Conservation (phyloP, 2,329 filamentous ascomycete genomes). For the Mycosphaerelloides madeirae region DNA sequence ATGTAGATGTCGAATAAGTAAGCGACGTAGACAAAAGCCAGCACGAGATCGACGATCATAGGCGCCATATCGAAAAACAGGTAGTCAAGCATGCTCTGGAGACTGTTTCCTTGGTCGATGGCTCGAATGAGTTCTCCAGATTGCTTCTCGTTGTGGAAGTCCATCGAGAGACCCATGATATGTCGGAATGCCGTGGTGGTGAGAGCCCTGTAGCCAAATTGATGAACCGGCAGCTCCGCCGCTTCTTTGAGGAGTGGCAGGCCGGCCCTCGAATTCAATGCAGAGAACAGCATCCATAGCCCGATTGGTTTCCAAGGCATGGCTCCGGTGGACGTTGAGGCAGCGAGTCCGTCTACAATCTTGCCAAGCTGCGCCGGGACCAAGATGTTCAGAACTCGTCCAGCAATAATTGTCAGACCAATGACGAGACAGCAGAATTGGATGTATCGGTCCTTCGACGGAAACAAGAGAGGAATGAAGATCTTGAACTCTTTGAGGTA, state of each 20-base stretch:
- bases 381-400: constrained; percentile 69
- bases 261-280: constrained; percentile 50
- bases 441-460: constrained; percentile 59
- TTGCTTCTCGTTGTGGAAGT: constrained; percentile 63
- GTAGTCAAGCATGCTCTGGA: constrained; percentile 57
- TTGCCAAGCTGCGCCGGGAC: constrained; percentile 78
- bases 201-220: constrained; percentile 55
- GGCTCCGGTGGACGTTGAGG: constrained; percentile 40
- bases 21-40: constrained; percentile 59
- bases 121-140: constrained; percentile 62
- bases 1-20: constrained; percentile 60
- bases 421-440: constrained; percentile 66
- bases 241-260: constrained; percentile 48
- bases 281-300: constrained; percentile 47
- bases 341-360: constrained; percentile 65
- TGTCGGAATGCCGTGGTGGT: constrained; percentile 61
- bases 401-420: constrained; percentile 61
- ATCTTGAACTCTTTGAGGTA: constrained; percentile 71
- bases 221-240: constrained; percentile 53
- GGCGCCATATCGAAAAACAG: constrained; percentile 58
- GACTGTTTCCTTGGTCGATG: constrained; percentile 58
- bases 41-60: constrained; percentile 56
- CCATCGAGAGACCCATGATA: constrained; percentile 64
- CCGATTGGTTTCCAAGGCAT: constrained; percentile 52
- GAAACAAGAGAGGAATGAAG: constrained; percentile 76